Evolutionary conservation across 768 basidiomycete species (phyloP), one percentile per base, ranked within the genome.

Genomic region (Leccinum disarticulatum): DNA sequence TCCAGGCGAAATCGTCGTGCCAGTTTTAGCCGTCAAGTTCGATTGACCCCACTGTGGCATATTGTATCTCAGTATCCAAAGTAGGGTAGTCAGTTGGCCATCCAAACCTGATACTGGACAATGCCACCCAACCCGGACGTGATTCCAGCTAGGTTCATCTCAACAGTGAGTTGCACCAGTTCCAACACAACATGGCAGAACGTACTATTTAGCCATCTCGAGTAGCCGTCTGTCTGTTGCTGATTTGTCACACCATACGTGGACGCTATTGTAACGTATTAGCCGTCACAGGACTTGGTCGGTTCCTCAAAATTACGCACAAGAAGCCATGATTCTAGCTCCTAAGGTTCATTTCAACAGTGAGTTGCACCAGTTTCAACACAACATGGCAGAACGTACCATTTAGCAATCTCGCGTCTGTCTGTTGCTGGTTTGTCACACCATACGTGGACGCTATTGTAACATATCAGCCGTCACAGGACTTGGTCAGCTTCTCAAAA

Each of bases 221-320:
- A 60, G 63, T 87, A 88, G 30, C 83, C 82, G 33, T 79, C 72
- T 55, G 79, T 76, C 62, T 82, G 81, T 64, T 87, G 79, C 22
- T 73, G 62, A 61, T 83, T 77, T 14, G 83, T 86, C 8, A 84
- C 81, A 43, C 82, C 84, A 60, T 78, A 79, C 46, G 66, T 54
- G 35, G 61, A 62, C 10, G 65, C 68, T 74, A 15, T 46, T 36
- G 4, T 13, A 53, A 52, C n/a, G 22, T 30, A 52, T 57, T 11
- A 58, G 33, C 33, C 59, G 54, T 61, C 27, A 49, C 33, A 41
- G 11, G 17, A 31, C 19, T 15, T 10, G 7, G n/a, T 19, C 11
- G 15, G 22, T 47, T 49, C 51, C 38, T 54, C 51, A 56, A 49
- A 46, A 59, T 27, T 31, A 67, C 69, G 36, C 61, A 74, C 74